Percentiles rank a stretch among this genome's conserved stretches.
Evolutionary conservation across 148 eudicot species (phyloP).

Genomic region (Rhododendron mucronatum): DNA sequence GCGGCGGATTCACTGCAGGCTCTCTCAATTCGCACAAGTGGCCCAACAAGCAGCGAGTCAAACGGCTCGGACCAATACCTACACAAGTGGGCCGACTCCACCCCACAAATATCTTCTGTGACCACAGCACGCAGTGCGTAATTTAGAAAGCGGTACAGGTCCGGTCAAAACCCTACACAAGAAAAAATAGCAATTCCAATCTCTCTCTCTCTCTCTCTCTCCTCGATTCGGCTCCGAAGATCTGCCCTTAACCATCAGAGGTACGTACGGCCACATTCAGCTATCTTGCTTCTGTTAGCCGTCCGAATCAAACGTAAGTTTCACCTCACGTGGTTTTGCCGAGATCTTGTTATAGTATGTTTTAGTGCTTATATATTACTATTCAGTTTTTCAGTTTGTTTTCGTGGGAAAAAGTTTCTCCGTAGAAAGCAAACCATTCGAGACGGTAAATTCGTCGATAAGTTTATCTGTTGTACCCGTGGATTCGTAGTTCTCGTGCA

Average conservation of each 20-base stretch:
- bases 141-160: not conserved
- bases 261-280: not conserved
- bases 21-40: not conserved
- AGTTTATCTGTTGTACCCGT: not conserved
- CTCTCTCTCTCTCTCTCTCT: not conserved
- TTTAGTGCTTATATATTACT: not conserved
- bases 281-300: not conserved
- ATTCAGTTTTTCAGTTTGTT: not conserved
- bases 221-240: not conserved
- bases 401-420: not conserved
- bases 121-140: not conserved
- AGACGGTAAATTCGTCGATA: not conserved
- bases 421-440: not conserved
- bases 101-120: not conserved
- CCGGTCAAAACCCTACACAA: conserved; percentile 20
- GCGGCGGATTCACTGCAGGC: accelerated
- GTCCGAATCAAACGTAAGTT: not conserved
- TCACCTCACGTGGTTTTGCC: not conserved
- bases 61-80: not conserved
- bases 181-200: not conserved
- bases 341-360: not conserved
- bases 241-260: not conserved
- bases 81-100: not conserved
- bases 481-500: not conserved
- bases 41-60: not conserved